Evolutionary conservation across 805 yeast species (phyloP).

Genomic region (Monosporozyma solicola): DNA sequence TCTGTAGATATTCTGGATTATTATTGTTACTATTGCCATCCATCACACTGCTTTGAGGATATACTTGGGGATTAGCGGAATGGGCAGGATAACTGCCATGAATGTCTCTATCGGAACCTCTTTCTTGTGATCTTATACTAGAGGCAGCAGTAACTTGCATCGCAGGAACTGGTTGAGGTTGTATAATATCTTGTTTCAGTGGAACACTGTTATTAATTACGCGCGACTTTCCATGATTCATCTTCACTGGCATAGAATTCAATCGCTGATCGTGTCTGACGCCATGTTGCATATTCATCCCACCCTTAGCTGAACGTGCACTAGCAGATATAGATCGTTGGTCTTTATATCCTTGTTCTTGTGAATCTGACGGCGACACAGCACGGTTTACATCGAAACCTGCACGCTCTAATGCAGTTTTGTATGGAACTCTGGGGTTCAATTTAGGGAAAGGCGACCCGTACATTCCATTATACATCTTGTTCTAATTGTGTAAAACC

Average conservation of each 20-base stretch:
- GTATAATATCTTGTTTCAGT: background rate
- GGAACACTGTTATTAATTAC: background rate
- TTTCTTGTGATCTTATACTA: background rate
- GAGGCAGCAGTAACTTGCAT: background rate
- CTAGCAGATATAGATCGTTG: background rate
- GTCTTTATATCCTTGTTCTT: background rate
- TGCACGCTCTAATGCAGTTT: slow-evolving; percentile 72
- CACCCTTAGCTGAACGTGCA: background rate
- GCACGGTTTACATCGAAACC: slow-evolving; percentile 48
- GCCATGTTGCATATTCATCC: background rate
- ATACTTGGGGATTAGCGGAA: background rate
- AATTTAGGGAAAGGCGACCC: slow-evolving; percentile 59
- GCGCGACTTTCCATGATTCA: background rate
- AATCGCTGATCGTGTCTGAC: background rate
- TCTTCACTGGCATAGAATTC: background rate
- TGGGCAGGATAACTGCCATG: background rate
- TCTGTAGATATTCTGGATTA: background rate
- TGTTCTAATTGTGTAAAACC: background rate
- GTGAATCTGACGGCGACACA: background rate
- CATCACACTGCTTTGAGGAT: background rate
- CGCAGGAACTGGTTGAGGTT: background rate
- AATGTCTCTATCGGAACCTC: background rate
- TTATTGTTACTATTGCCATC: background rate
- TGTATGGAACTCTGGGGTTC: slow-evolving; percentile 49
- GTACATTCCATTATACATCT: slow-evolving; percentile 23